Evolutionary conservation across 441 rosid genomes (phyloP), one percentile per base, ranked within the genome.

Genomic region (Geranium incanum): DNA sequence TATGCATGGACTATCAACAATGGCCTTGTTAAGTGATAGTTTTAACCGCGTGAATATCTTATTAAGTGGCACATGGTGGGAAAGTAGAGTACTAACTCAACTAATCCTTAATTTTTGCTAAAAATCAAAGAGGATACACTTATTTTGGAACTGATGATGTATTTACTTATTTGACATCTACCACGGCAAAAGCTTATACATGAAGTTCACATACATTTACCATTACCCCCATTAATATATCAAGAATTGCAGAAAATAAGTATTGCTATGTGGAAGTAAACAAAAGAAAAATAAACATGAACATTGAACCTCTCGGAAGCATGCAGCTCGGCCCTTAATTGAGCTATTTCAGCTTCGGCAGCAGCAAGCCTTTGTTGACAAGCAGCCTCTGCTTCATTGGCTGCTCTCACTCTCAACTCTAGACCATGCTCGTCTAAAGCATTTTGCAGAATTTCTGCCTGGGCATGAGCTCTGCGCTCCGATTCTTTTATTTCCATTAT

Each of bases 361-460:
- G 78, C 83, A 70, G 85, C 83, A 81, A 95, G 98, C 80, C 99
- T 89, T 83, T 81, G 85, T 74, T 86, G 95, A 82, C 98, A 92
- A 68, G 97, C 97, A 83, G 82, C 88, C 78, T 90, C 95, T 41
- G 96, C 89, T 81, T 92, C 97, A 72, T 87, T 86, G 77, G 99
- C 99, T 64, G 98, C 99, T 85, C 85, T 90, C 72, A 92, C 97
- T 85, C 99, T 88, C 85, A 95, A 76, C 83, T 95, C 96, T 39
- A 92, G 84, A 82, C 89, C 81, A 80, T 95, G 97, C 77, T 95
- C 98, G 72, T 89, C 95, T 71, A 95, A 81, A 69, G 88, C 93
- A 67, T 78, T 83, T 79, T 80, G 83, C 78, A 95, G 80, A 73
- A 82, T 82, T 79, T 81, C 90, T 80, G 93, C 91, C 88, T 95